Percentiles rank a stretch among this genome's conserved stretches.
phyloP scores from a whole-genome alignment of 352 stramenopile genomes.

The Thraustotheca clavata region DNA sequence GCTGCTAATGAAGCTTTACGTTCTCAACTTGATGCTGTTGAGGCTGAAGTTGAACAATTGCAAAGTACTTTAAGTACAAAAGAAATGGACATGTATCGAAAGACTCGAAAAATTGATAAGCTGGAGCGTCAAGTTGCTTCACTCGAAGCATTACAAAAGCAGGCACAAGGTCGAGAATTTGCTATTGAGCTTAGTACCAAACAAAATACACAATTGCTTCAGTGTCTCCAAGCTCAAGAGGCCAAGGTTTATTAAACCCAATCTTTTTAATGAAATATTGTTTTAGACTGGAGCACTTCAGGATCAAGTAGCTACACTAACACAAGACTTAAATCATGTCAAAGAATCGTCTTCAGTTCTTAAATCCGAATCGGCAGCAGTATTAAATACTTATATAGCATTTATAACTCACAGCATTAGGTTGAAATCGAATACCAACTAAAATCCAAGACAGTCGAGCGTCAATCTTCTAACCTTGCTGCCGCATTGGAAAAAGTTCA shows the following conservation, averaged over 20 bases:
- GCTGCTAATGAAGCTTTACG: conserved; percentile 58
- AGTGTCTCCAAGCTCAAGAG: conserved; percentile 55
- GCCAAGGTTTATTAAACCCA: background rate
- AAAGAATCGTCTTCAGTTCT: background rate
- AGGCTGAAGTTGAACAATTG: conserved; percentile 50
- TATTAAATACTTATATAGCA: background rate
- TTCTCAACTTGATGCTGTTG: conserved; percentile 54
- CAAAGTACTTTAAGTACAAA: conserved; percentile 42
- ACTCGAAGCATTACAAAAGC: conserved; percentile 40
- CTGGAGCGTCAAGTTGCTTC: conserved; percentile 47
- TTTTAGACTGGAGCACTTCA: conserved; percentile 9
- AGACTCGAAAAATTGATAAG: conserved; percentile 45
- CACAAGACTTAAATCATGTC: background rate
- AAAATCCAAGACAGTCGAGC: conserved; percentile 15
- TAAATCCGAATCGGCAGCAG: background rate
- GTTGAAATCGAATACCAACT: conserved; percentile 18
- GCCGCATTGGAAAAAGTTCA: conserved; percentile 15
- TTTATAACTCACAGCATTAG: background rate
- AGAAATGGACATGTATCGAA: conserved; percentile 48
- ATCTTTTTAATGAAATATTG: background rate
- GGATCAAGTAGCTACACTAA: conserved; percentile 8
- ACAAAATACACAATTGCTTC: conserved; percentile 61
- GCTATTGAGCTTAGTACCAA: conserved; percentile 67
- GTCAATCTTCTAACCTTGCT: conserved; percentile 1
- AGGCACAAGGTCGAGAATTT: conserved; percentile 47